Evolutionary conservation across 768 basidiomycete species (phyloP).

Genomic region (Lactifluus piperatus): DNA sequence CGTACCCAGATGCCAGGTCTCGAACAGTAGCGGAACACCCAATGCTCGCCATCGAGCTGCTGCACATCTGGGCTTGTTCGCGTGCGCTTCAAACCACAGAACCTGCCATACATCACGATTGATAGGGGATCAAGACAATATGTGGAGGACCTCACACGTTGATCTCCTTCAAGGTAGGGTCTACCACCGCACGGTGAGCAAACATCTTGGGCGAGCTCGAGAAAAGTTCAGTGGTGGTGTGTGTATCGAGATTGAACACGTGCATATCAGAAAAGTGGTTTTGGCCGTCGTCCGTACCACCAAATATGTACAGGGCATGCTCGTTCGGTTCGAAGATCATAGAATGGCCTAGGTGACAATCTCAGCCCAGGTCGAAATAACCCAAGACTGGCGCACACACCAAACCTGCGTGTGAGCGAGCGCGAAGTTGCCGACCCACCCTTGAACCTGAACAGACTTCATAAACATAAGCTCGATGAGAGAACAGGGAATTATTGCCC

Average conservation of each 20-base stretch:
- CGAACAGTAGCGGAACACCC: slow-evolving; percentile 57
- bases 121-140: not conserved
- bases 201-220: slow-evolving; percentile 63
- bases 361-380: not conserved
- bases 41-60: slow-evolving; percentile 44
- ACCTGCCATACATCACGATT: slow-evolving; percentile 30
- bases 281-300: slow-evolving; percentile 54
- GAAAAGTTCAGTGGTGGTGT: slow-evolving; percentile 51
- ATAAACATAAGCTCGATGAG: not conserved
- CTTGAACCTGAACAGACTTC: slow-evolving; percentile 17
- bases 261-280: slow-evolving; percentile 71
- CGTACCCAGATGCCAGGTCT: slow-evolving; percentile 55
- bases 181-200: slow-evolving; percentile 66
- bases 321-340: slow-evolving; percentile 65
- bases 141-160: slow-evolving; percentile 47
- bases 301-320: slow-evolving; percentile 61
- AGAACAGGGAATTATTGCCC: slow-evolving; percentile 24
- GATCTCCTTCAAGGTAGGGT: slow-evolving; percentile 52
- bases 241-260: slow-evolving; percentile 52
- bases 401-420: slow-evolving; percentile 52
- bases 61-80: slow-evolving; percentile 34
- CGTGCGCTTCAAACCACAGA: slow-evolving; percentile 50
- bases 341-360: slow-evolving; percentile 50
- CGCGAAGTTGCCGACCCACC: slow-evolving; percentile 27
- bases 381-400: slow-evolving; percentile 27